phyloP scores from a whole-genome alignment of 2,329 filamentous ascomycete species.

The Elsinoe fawcettii region DNA sequence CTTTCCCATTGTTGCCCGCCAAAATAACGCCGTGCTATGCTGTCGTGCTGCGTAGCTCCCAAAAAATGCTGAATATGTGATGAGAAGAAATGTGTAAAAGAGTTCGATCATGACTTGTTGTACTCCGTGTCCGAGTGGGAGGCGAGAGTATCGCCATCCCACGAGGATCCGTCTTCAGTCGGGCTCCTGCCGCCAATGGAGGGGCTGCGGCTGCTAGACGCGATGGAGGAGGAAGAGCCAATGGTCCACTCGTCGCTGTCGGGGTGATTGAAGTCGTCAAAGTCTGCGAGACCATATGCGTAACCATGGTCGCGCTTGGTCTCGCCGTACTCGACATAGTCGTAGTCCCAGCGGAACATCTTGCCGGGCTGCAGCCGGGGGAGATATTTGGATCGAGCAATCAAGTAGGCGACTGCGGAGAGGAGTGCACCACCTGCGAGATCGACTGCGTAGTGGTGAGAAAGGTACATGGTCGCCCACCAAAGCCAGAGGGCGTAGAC shows the following conservation, averaged over 20 bases:
- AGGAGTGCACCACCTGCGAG: slow-evolving; percentile 72
- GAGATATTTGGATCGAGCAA: slow-evolving; percentile 70
- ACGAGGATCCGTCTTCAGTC: slow-evolving; percentile 49
- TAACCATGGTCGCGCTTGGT: slow-evolving; percentile 38
- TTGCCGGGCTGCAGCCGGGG: slow-evolving; percentile 79
- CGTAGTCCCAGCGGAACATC: slow-evolving; percentile 87
- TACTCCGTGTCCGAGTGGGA: slow-evolving; percentile 36
- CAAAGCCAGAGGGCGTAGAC: slow-evolving; percentile 87
- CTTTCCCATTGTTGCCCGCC: not conserved
- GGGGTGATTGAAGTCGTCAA: slow-evolving; percentile 42
- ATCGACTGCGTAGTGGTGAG: slow-evolving; percentile 94
- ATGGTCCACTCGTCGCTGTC: slow-evolving; percentile 88
- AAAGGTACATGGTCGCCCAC: slow-evolving; percentile 98
- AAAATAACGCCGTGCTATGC: slow-evolving; percentile 16
- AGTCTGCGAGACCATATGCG: slow-evolving; percentile 49
- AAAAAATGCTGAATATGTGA: not conserved
- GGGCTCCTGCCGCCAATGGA: slow-evolving; percentile 40
- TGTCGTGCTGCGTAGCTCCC: slow-evolving; percentile 10
- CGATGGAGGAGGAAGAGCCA: slow-evolving; percentile 71
- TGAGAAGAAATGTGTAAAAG: not conserved
- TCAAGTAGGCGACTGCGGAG: slow-evolving; percentile 63
- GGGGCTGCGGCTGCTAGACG: slow-evolving; percentile 55
- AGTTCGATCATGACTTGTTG: slow-evolving; percentile 17
- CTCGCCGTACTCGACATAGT: slow-evolving; percentile 82
- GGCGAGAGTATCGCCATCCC: slow-evolving; percentile 51